Evolutionary conservation across 148 eudicot genomes (phyloP), one percentile per base, ranked within the genome.

Genomic region (Tetragonia tetragonoides): DNA sequence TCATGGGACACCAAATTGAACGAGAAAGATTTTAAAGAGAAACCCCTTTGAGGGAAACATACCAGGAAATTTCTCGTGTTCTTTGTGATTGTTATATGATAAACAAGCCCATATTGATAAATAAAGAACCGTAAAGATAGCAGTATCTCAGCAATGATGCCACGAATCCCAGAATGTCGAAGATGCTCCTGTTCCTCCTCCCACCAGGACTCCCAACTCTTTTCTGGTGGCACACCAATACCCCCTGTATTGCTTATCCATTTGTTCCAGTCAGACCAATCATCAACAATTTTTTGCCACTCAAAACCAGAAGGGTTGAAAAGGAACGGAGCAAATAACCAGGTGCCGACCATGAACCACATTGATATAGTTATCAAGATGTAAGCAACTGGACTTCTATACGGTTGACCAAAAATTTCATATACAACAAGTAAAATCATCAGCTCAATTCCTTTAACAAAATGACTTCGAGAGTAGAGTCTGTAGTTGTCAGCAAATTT

Each of bases 201-300:
- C 99, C 99, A 95, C 99, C 99, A 95, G 46, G 99, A 95, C 79
- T 95, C 99, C 99, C 99, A 95, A 86, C 99, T 95, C 81, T 95
- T 95, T 66, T 89, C 97, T 11, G 95, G 84, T 49, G 92, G 93
- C 46, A 95, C 99, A 85, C 99, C 99, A 76, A 95, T 95, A 63
- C 99, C 99, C 40, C 99, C 99, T 47, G 77, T 75, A 78, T 91
- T 95, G 84, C 87, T 86, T 46, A 95, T 95, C 99, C 99, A 95
- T 83, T 95, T 95, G 70, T 89, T 90, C 99, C 99, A 95, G 80
- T 95, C 99, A 17, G 92, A 88, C 99, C 99, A 95, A 86, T 95
- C 99, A 83, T 95, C 99, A 62, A 95, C 91, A 75, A 95, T 95
- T 81, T 95, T 95, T 84, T 95, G 99, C 99, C 99, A 95, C 86